Conservation (phyloP, 495 filamentous ascomycete species). For the Cudoniella acicularis region DNA sequence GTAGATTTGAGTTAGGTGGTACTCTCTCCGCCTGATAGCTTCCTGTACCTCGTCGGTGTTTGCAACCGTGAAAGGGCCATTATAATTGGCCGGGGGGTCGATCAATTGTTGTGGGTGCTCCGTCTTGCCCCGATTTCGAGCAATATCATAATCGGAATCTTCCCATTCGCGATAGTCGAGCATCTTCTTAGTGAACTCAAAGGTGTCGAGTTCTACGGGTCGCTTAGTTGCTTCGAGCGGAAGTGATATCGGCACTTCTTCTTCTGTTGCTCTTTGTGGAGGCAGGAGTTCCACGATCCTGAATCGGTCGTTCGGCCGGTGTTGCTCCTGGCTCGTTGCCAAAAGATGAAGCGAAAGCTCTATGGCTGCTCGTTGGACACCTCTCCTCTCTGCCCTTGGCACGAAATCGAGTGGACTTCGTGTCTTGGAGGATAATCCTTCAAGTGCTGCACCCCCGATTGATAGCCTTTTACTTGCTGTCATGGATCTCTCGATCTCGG, state of each 20-base stretch:
- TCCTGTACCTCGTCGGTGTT: slow-evolving; percentile 1
- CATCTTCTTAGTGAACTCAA: slow-evolving; percentile 20
- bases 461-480: neutral
- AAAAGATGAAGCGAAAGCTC: slow-evolving; percentile 20
- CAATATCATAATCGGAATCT: slow-evolving; percentile 15
- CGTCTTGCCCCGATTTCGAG: neutral
- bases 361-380: slow-evolving; percentile 21
- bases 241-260: slow-evolving; percentile 16
- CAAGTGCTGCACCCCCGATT: neutral
- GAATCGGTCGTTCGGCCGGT: slow-evolving; percentile 20
- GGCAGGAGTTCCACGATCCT: slow-evolving; percentile 11
- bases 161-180: slow-evolving; percentile 6
- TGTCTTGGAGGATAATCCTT: neutral
- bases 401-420: slow-evolving; percentile 5
- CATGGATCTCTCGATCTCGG: neutral
- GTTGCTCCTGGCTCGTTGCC: slow-evolving; percentile 24
- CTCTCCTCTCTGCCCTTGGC: slow-evolving; percentile 20
- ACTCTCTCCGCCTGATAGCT: neutral
- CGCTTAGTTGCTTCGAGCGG: slow-evolving; percentile 20
- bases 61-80: slow-evolving; percentile 14
- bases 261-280: neutral
- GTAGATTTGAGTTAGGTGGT: neutral
- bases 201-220: slow-evolving; percentile 18
- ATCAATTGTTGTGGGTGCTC: neutral
- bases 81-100: slow-evolving; percentile 16